Conservation (phyloP, 352 stramenopile species). For the Pythium brassicae region DNA sequence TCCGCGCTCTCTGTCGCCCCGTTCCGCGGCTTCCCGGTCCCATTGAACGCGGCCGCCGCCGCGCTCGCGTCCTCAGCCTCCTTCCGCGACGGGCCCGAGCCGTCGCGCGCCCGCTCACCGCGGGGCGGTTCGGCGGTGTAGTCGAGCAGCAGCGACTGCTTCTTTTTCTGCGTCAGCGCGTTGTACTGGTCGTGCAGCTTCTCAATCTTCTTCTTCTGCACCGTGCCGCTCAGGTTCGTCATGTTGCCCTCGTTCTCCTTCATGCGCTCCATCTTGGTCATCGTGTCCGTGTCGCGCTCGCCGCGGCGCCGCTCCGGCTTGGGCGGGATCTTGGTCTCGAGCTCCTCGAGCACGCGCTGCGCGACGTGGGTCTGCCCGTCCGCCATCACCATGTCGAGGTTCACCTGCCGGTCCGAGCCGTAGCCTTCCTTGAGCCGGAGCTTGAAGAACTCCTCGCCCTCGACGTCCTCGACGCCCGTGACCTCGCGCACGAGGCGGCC, state of each 20-base stretch:
- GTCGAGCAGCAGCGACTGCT: conserved; percentile 60
- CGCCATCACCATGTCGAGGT: conserved; percentile 34
- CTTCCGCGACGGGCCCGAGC: neutral
- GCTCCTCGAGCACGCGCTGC: conserved; percentile 68
- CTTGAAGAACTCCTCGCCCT: conserved; percentile 90
- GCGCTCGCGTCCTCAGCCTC: conserved; percentile 5
- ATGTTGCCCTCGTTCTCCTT: conserved; percentile 76
- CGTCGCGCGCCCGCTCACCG: conserved; percentile 10
- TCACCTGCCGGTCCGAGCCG: conserved; percentile 60
- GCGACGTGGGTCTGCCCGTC: conserved; percentile 56
- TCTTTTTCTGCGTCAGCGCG: conserved; percentile 73
- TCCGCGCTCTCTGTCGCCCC: conserved; percentile 8
- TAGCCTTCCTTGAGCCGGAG: conserved; percentile 80
- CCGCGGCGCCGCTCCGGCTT: conserved; percentile 39
- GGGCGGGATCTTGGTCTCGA: conserved; percentile 38
- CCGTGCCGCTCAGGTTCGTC: conserved; percentile 54
- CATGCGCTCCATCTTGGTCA: conserved; percentile 45
- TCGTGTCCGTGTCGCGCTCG: conserved; percentile 25
- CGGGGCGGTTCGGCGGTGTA: conserved; percentile 34
- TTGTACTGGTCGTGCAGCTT: conserved; percentile 80
- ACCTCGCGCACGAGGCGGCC: conserved; percentile 87
- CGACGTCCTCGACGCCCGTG: conserved; percentile 86
- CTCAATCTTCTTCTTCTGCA: conserved; percentile 85
- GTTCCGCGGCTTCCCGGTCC: neutral
- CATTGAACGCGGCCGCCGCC: neutral